Evolutionary conservation across 495 filamentous ascomycete species (phyloP).

Genomic region (Rusavskia elegans): DNA sequence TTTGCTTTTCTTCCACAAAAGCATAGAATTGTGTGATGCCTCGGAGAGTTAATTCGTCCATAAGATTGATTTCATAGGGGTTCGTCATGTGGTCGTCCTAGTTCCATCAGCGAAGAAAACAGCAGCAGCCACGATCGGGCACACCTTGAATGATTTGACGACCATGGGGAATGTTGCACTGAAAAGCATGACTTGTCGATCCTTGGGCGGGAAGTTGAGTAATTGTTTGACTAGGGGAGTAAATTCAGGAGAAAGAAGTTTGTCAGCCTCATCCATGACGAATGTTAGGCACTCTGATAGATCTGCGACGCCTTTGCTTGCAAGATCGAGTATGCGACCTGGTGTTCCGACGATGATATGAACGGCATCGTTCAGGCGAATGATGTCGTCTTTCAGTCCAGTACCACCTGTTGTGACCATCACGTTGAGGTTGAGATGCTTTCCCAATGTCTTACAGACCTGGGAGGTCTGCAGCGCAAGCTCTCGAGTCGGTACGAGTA

Average conservation of each 20-base stretch:
- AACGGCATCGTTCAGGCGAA: constrained; percentile 81
- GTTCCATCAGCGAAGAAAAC: neutral
- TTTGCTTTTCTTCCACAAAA: constrained; percentile 98
- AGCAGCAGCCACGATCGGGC: neutral
- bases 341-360: constrained; percentile 97
- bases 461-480: constrained; percentile 97
- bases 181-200: constrained; percentile 97
- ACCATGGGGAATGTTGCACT: constrained; percentile 92
- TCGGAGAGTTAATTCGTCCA: constrained; percentile 96
- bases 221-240: constrained; percentile 94
- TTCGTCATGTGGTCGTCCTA: constrained; percentile 87
- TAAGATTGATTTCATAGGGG: constrained; percentile 97
- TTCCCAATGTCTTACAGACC: constrained; percentile 94
- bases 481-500: constrained; percentile 92
- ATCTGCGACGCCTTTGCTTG: constrained; percentile 88
- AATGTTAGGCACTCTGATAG: constrained; percentile 94
- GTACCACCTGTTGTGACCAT: constrained; percentile 98
- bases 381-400: constrained; percentile 87
- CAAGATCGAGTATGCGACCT: constrained; percentile 84
- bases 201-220: constrained; percentile 81
- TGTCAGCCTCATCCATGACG: constrained; percentile 98
- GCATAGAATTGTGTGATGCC: constrained; percentile 99
- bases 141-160: constrained; percentile 84
- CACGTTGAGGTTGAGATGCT: constrained; percentile 92
- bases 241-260: constrained; percentile 89